Conservation (phyloP, 306 rosid species). For the Coriaria nepalensis region DNA sequence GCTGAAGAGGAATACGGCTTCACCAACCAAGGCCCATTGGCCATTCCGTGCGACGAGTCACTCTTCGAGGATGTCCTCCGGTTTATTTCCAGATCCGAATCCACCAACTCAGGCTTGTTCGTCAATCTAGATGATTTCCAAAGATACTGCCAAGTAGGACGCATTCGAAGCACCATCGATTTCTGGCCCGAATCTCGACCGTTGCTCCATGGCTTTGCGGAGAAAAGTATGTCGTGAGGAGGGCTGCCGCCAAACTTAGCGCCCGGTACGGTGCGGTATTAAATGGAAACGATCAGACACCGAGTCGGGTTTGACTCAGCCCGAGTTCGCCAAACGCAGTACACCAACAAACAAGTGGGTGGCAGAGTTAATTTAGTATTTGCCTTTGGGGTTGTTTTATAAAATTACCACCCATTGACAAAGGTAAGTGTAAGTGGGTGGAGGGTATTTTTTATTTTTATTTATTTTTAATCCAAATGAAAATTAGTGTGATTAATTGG, state of each 20-base stretch:
- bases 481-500: constrained; percentile 1
- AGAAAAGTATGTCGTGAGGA: constrained; percentile 43
- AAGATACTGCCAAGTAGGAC: constrained; percentile 41
- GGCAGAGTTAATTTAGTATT: no score
- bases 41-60: constrained; percentile 78
- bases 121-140: constrained; percentile 42
- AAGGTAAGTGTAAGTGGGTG: no score
- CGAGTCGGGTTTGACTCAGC: constrained; percentile 26
- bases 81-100: constrained; percentile 45
- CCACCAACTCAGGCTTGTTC: constrained; percentile 27
- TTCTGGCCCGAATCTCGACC: constrained; percentile 79
- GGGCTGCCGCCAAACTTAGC: not conserved
- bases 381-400: not conserved
- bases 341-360: no score
- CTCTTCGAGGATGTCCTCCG: constrained; percentile 52
- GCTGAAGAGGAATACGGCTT: constrained; percentile 90
- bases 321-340: constrained; percentile 2
- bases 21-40: constrained; percentile 48
- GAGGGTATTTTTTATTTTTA: no score
- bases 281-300: not conserved
- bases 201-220: constrained; percentile 47
- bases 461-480: no score
- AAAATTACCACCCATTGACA: no score
- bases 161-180: constrained; percentile 27
- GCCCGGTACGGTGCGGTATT: no score